Evolutionary conservation across 2,329 filamentous ascomycete genomes (phyloP), one percentile per base, ranked within the genome.

Genomic region (Curvularia sp.): DNA sequence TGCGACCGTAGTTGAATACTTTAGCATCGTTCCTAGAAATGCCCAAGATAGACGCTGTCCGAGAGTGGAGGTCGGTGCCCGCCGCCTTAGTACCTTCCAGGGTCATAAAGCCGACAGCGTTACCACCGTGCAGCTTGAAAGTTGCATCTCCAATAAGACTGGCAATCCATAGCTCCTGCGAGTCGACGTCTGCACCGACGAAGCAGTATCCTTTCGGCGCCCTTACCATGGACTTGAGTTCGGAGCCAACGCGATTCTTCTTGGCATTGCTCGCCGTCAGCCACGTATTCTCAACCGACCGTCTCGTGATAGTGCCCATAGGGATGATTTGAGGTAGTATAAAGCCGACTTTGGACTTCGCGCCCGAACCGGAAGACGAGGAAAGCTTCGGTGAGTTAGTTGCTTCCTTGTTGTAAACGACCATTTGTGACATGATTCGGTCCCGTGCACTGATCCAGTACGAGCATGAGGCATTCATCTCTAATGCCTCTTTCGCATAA

Each of bases 31-130:
- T 97, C 61, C 95, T 86, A 2, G 92, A 96, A 61, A 99, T 99
- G 6, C 93, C 94, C 2, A 99, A 79, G 57, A 99, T 99, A 5
- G 85, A 84, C 1, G 95, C 96, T 28, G 95, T 99, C 31, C 94
- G 91, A 6, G 93, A 97, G 78, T 99, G 94, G 55, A 98, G 80
- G 76, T 99, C 94, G 0, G 94, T 99, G 4, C 94, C 94, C 2
- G 91, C 92, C 5, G 92, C 89, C 78, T 99, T 98, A 49, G 92
- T 95, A 13, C 95, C 94, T 79, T 99, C 96, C 1, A 99, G 83
- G 0, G 95, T 99, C 96, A 99, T 99, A 81, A 99, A 99, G 0
- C 96, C 95, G 58, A 99, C 91, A 1, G 96, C 95, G 73, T 97
- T 98, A 53, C 95, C 96, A 42, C 95, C 96, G 67, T 99, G 95